Conservation (phyloP, 345 rosid genomes). For the Erysimum cheiranthoides region DNA sequence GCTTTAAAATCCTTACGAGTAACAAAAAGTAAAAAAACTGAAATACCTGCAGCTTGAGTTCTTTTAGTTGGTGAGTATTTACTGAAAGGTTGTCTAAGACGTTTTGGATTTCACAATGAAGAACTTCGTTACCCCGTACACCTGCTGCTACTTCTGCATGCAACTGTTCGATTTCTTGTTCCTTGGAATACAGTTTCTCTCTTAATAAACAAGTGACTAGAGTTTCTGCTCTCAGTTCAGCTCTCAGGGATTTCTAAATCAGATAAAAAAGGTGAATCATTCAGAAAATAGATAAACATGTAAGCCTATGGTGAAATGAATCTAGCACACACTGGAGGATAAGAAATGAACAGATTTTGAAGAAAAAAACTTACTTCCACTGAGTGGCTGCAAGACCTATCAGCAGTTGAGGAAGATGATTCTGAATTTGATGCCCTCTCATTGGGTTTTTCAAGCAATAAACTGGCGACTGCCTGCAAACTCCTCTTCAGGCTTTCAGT, state of each 20-base stretch:
- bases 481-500: conserved; percentile 71
- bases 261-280: conserved; percentile 29
- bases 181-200: conserved; percentile 86
- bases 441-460: conserved; percentile 73
- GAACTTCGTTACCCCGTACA: conserved; percentile 77
- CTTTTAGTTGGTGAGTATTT: conserved; percentile 69
- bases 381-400: conserved; percentile 43
- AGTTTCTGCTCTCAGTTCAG: conserved; percentile 78
- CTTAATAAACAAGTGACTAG: conserved; percentile 69
- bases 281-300: conserved; percentile 26
- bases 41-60: conserved; percentile 82
- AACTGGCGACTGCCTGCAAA: conserved; percentile 66
- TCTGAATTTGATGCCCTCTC: conserved; percentile 49
- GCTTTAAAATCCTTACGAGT: background rate
- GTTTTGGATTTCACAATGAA: conserved; percentile 70
- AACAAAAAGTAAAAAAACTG: background rate
- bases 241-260: conserved; percentile 57
- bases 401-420: conserved; percentile 23
- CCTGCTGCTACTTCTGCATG: conserved; percentile 86
- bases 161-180: conserved; percentile 81
- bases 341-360: conserved; percentile 11
- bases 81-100: conserved; percentile 72
- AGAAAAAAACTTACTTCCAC: conserved; percentile 57
- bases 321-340: background rate
- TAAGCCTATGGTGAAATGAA: background rate